These are phyloP conservation scores for Inga leiocalycina DNA, from an alignment of 306 rosid species.

Conservation along the genomic window DNA sequence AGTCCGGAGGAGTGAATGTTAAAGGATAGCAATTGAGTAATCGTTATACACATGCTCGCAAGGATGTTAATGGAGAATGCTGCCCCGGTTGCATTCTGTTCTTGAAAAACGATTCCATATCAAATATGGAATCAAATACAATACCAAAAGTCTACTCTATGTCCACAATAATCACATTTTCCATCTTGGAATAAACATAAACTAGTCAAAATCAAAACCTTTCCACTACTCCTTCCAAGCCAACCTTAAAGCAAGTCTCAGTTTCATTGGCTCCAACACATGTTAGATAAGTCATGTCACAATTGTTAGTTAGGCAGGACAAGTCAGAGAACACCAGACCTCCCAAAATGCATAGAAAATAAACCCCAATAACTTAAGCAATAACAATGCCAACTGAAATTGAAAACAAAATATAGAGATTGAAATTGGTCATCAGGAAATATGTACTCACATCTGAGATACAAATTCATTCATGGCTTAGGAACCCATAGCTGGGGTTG, in stretches of 20 bases:
- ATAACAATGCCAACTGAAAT: conserved; percentile 38
- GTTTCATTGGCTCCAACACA: background rate
- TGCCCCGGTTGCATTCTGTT: background rate
- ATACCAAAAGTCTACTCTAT: background rate
- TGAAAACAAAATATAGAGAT: background rate
- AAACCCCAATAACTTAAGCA: background rate
- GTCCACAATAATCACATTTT: background rate
- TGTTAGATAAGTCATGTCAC: too few species aligned
- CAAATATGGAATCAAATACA: conserved; percentile 1
- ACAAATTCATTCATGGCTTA: too few species aligned
- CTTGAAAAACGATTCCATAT: background rate
- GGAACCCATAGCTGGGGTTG: too few species aligned
- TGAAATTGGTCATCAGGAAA: too few species aligned
- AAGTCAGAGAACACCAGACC: background rate
- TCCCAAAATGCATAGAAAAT: background rate
- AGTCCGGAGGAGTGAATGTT: too few species aligned
- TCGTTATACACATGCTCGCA: too few species aligned
- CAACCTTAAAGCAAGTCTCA: background rate
- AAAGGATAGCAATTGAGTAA: too few species aligned
- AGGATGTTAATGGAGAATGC: background rate
- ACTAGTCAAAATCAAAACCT: background rate
- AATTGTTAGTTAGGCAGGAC: too few species aligned
- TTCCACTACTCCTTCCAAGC: background rate
- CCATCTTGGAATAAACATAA: background rate
- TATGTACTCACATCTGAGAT: too few species aligned